These are phyloP conservation scores for Colletotrichum chlorophyti DNA, from an alignment of 2,329 filamentous ascomycete species.

Conservation along the genomic window DNA sequence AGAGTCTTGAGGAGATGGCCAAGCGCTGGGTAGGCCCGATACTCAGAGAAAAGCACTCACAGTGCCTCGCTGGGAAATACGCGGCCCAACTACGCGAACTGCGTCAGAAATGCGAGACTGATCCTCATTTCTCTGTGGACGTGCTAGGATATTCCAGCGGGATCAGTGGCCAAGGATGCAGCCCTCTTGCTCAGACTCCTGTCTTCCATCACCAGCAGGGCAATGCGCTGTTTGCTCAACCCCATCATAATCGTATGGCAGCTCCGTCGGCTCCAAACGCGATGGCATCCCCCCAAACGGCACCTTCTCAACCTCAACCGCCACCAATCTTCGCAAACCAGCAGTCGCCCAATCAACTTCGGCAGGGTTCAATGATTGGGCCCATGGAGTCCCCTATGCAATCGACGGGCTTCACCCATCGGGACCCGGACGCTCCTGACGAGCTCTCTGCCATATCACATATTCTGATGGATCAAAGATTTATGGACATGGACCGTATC, in stretches of 20 bases:
- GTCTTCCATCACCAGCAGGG: slow-evolving; percentile 19
- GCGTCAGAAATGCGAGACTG: slow-evolving; percentile 19
- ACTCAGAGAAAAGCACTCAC: slow-evolving; percentile 1
- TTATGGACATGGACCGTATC: slow-evolving; percentile 41
- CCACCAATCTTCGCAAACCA: slow-evolving; percentile 1
- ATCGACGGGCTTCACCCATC: slow-evolving; percentile 2
- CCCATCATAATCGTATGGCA: not conserved
- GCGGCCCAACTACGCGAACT: slow-evolving; percentile 28
- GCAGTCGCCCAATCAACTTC: slow-evolving; percentile 1
- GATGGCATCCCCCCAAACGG: not conserved
- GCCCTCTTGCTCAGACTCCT: slow-evolving; percentile 9
- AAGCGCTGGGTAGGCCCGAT: slow-evolving; percentile 35
- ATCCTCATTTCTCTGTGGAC: slow-evolving; percentile 26
- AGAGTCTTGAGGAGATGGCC: slow-evolving; percentile 38
- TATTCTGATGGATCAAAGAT: slow-evolving; percentile 38
- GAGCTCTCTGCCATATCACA: slow-evolving; percentile 39
- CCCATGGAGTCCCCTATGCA: slow-evolving; percentile 11
- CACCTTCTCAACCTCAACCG: not conserved
- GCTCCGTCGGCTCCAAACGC: not conserved
- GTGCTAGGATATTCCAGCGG: slow-evolving; percentile 31
- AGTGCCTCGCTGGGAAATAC: slow-evolving; percentile 33
- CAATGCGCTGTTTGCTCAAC: slow-evolving; percentile 6
- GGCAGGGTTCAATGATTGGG: slow-evolving; percentile 6
- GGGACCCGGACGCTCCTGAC: slow-evolving; percentile 28
- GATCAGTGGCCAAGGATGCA: slow-evolving; percentile 12